Conservation (phyloP, 1,284 basidiomycete genomes). For the Phenoliferia sp. region DNA sequence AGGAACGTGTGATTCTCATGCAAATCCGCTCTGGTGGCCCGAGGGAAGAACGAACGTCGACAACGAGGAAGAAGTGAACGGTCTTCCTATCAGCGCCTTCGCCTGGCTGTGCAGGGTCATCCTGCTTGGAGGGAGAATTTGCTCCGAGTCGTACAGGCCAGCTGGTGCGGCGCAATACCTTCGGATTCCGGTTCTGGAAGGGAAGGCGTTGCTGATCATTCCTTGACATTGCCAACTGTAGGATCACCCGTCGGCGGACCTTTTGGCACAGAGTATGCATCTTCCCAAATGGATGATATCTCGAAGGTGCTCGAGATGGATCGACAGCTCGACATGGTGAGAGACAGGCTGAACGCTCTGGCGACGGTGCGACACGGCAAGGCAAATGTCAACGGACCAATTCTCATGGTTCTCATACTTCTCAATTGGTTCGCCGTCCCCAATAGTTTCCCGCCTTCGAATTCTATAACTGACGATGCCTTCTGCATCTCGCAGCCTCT, state of each 20-base stretch:
- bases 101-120: slow-evolving; percentile 26
- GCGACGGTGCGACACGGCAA: neutral
- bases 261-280: slow-evolving; percentile 12
- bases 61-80: slow-evolving; percentile 7
- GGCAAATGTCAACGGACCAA: neutral
- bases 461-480: neutral
- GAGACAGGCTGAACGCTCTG: slow-evolving; percentile 10
- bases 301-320: slow-evolving; percentile 25
- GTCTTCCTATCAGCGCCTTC: slow-evolving; percentile 14
- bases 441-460: neutral
- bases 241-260: slow-evolving; percentile 27
- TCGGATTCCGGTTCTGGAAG: neutral
- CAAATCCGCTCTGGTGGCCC: slow-evolving; percentile 33
- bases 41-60: neutral
- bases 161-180: slow-evolving; percentile 9
- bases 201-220: neutral
- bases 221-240: neutral
- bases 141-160: slow-evolving; percentile 24
- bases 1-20: slow-evolving; percentile 9
- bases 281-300: slow-evolving; percentile 7
- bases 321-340: slow-evolving; percentile 14
- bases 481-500: slow-evolving; percentile 20
- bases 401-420: slow-evolving; percentile 5
- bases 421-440: slow-evolving; percentile 21
- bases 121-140: slow-evolving; percentile 26